Base-by-base conservation (phyloP, 2,329 filamentous ascomycete genomes). In the Rhytidhysteron rufulum region DNA sequence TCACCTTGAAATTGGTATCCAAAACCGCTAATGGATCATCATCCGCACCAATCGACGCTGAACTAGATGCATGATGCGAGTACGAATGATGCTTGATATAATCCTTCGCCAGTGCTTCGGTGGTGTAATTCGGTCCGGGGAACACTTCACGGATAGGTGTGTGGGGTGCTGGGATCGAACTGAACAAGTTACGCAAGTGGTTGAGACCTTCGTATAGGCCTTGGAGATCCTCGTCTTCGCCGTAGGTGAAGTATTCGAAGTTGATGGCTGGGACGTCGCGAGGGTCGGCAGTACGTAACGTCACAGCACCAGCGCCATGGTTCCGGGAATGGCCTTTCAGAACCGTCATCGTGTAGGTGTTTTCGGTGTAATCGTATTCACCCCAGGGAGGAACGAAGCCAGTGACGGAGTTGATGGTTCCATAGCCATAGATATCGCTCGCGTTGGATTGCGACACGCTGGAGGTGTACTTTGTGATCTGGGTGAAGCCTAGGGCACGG, bases 311-410 rank as follows among this genome's bases (percentile, higher is more conserved):
- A 4, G 53, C 67, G 58, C 60, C 58, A 51, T 86, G 63, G 57
- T 86, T 85, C 39, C 78, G 75, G 0, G 81, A 74, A 51, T 83
- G 81, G 0, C 77, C 74, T 61, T 84, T 83, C 35, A 85, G 67
- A 1, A 72, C 67, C 20, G 57, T 55, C 69, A 66, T 60, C 42
- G 70, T 65, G 17, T 61, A 51, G 0, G 69, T 64, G 45, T 73
- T 79, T 11, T 85, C 39, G 77, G 75, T 0, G 80, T 73, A 50
- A 82, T 79, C 0, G 73, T 73, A 57, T 83, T 81, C 34, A 86
- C 69, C 5, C 74, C 70, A 22, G 46, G 51, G 13, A 55, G 51
- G 54, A 48, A 47, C 53, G 47, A 56, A 56, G 9, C 54, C 54
- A 9, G 48, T 48, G 47, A 54, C 56, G 4, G 49, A 48, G 29